A percentile compares a stretch with the other conserved stretches of the same genome.
Conservation (phyloP, 768 basidiomycete genomes). For the Agaricus blazei region DNA sequence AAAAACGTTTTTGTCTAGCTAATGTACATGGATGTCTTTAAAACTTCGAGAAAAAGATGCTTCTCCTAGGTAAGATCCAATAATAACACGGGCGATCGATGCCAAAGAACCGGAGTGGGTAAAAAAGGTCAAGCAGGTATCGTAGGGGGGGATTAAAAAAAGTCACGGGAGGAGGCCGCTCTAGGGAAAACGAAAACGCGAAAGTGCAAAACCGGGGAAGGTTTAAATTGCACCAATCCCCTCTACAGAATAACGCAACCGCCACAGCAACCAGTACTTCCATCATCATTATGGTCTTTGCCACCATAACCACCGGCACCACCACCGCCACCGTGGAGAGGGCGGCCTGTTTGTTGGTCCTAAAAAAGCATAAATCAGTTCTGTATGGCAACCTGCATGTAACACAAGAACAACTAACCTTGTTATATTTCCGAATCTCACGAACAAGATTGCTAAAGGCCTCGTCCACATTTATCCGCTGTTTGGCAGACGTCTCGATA, state of each 20-base stretch:
- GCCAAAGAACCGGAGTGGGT: not conserved
- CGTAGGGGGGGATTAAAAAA: not conserved
- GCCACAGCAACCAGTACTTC: conserved; percentile 56
- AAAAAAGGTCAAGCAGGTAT: conserved; percentile 8
- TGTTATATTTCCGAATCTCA: conserved; percentile 91
- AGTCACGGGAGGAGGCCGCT: not conserved
- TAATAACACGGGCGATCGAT: not conserved
- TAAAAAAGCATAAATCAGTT: conserved; percentile 20
- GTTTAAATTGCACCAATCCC: not conserved
- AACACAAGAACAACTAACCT: conserved; percentile 40
- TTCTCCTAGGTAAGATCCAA: conserved; percentile 1
- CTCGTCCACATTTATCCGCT: conserved; percentile 95
- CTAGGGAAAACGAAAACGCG: not conserved
- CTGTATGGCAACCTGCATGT: not conserved
- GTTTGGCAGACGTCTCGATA: conserved; percentile 95
- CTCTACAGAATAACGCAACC: conserved; percentile 60
- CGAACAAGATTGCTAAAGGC: conserved; percentile 91
- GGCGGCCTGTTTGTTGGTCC: conserved; percentile 79
- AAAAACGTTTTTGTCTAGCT: not conserved
- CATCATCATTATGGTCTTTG: conserved; percentile 47
- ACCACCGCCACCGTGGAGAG: conserved; percentile 39
- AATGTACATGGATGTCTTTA: conserved; percentile 8
- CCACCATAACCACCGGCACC: conserved; percentile 46
- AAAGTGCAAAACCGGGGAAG: not conserved
- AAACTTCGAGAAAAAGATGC: not conserved